phyloP scores from a whole-genome alignment of 2,329 filamentous ascomycete species.

The Didymella arachidicola region DNA sequence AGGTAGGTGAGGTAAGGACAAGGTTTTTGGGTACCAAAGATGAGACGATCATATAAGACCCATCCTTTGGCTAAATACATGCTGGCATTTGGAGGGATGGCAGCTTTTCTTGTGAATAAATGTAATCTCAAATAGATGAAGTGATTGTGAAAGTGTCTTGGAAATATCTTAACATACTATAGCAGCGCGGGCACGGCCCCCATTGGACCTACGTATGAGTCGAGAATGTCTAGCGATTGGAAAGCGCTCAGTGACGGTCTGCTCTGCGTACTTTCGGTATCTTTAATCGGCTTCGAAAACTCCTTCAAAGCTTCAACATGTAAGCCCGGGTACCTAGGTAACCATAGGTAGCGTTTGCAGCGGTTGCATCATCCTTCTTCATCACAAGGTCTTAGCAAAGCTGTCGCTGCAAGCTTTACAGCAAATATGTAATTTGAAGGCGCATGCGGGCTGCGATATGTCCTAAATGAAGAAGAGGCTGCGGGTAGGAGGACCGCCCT shows the following conservation, averaged over 20 bases:
- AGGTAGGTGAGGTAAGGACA: neutral
- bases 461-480: neutral
- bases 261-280: too few relatives aligned
- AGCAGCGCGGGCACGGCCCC: neutral
- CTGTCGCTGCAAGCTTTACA: neutral
- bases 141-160: neutral
- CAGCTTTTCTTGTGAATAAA: neutral
- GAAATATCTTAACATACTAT: neutral
- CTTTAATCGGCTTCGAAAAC: too few relatives aligned
- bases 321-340: too few relatives aligned
- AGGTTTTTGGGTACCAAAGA: neutral
- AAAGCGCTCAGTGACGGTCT: too few relatives aligned
- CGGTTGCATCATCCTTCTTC: too few relatives aligned
- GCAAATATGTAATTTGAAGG: neutral
- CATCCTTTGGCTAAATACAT: slow-evolving; percentile 6
- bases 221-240: neutral
- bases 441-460: neutral
- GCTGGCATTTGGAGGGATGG: neutral
- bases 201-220: neutral
- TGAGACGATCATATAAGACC: neutral
- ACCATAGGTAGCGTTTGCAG: too few relatives aligned
- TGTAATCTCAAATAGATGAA: slow-evolving; percentile 11
- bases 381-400: neutral
- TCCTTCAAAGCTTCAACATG: too few relatives aligned
- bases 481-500: too few relatives aligned